Base-by-base conservation (phyloP, 768 basidiomycete genomes). In the Fistulinella prunicolor region DNA sequence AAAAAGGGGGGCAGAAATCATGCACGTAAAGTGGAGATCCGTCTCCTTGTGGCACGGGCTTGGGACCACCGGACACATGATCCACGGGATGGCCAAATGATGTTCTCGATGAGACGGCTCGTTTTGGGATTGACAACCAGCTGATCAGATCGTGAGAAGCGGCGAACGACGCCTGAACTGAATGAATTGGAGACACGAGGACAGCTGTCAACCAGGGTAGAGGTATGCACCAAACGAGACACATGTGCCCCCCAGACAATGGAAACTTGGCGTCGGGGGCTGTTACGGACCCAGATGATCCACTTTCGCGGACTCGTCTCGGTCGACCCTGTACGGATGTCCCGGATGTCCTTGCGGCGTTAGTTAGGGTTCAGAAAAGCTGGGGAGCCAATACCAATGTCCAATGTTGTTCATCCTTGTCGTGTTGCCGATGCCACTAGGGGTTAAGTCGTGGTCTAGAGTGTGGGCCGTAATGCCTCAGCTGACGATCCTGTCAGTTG, bases 21-120 rank as follows among this genome's bases (percentile, higher is more conserved):
- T 37, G 37, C 37, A 46, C 42, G 56, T 44, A 42, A 54, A 50
- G 14, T 37, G 40, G 30, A 21, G 30, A 35, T 34, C 43, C 50
- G 42, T 16, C 16, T 26, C 34, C 40, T 41, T 42, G 46, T 58
- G 49, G 44, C 52, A 42, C 20, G 34, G 45, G 30, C 40, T 44
- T 29, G 26, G 44, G 38, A 44, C 30, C 23, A 38, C 35, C 12
- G 26, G 30, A 20, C 32, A 50, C 38, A 45, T 32, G 22, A 24
- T 50, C 39, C 36, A 26, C 17, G 37, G 26, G 26, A 28, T 32
- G 52, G 26, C 24, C 38, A n/a, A 39, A 26, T 30, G 40, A n/a
- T n/a, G 26, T 17, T 34, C 45, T 20, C 20, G 39, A 38, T 49
- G 34, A 26, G 10, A 13, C 9, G 9, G 16, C 16, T 34, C 32